Evolutionary conservation across 306 rosid genomes (phyloP).

Genomic region (Vicia villosa): DNA sequence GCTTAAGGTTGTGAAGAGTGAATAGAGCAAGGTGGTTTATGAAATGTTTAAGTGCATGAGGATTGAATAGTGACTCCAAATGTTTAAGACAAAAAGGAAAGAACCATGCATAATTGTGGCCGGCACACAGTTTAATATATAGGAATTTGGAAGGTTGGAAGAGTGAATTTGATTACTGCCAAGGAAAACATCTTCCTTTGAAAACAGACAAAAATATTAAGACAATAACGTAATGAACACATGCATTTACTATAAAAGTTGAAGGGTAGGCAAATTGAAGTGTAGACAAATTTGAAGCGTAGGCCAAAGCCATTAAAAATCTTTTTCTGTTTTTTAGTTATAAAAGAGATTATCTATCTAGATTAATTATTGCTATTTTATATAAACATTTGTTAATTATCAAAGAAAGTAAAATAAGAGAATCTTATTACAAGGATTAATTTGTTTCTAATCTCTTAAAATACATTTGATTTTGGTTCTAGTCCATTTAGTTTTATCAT

Average conservation of each 20-base stretch:
- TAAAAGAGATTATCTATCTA: too few species aligned
- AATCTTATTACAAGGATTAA: neutral
- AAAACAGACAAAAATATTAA: constrained; percentile 37
- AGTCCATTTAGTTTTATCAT: neutral
- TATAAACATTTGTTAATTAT: neutral
- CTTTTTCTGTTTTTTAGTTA: too few species aligned
- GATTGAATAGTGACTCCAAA: constrained; percentile 39
- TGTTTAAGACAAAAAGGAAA: constrained; percentile 47
- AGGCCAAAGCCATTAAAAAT: too few species aligned
- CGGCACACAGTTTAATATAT: constrained; percentile 51
- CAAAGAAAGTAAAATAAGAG: neutral
- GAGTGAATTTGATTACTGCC: constrained; percentile 28
- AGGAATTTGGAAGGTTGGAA: constrained; percentile 29
- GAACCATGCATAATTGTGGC: constrained; percentile 38
- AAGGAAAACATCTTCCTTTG: constrained; percentile 5
- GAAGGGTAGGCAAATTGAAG: neutral
- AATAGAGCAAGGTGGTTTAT: constrained; percentile 36
- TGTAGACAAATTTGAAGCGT: too few species aligned
- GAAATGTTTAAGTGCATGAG: constrained; percentile 30
- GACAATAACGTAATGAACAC: neutral
- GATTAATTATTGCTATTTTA: neutral
- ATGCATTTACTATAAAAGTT: constrained; percentile 5
- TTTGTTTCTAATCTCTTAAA: neutral
- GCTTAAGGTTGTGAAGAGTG: constrained; percentile 39
- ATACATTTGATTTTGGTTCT: neutral